These are phyloP conservation scores for Leucosporidium scottii DNA, from an alignment of 768 basidiomycete genomes.

Conservation along the genomic window DNA sequence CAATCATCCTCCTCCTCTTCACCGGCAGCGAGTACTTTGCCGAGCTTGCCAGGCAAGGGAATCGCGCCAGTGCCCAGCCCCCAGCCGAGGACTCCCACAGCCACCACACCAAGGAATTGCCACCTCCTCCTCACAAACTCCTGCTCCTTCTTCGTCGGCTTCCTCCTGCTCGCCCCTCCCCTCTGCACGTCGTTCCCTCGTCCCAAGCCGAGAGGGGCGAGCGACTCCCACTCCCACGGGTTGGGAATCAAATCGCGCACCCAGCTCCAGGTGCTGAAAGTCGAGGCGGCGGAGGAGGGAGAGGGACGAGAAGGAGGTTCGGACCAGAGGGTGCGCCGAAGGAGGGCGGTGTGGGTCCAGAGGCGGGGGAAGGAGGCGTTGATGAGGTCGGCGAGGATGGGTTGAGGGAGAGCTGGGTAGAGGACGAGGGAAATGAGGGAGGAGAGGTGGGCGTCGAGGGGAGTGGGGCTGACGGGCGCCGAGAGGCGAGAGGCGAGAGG, in stretches of 20 bases:
- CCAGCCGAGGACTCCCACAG: slow-evolving; percentile 18
- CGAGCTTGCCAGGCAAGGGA: slow-evolving; percentile 16
- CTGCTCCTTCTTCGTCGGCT: slow-evolving; percentile 1
- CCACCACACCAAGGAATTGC: slow-evolving; percentile 11
- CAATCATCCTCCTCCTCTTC: neutral
- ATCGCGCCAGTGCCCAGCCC: slow-evolving; percentile 26
- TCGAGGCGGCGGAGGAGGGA: neutral
- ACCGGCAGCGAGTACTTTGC: neutral
- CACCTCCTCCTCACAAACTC: slow-evolving; percentile 11
- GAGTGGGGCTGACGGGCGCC: slow-evolving; percentile 10
- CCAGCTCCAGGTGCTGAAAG: neutral
- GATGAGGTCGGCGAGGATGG: slow-evolving; percentile 30
- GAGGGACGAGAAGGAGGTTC: slow-evolving; percentile 1
- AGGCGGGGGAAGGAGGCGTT: slow-evolving; percentile 35
- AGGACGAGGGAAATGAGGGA: slow-evolving; percentile 29
- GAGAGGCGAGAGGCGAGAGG: too few relatives aligned
- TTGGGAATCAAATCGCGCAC: neutral
- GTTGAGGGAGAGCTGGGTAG: slow-evolving; percentile 28
- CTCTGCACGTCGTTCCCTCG: neutral
- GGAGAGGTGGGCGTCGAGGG: slow-evolving; percentile 30
- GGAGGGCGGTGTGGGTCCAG: slow-evolving; percentile 29
- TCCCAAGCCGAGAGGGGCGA: too few relatives aligned
- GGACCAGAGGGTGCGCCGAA: slow-evolving; percentile 30
- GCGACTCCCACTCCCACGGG: too few relatives aligned
- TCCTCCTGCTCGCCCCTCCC: neutral